Evolutionary conservation across 495 filamentous ascomycete species (phyloP).

Genomic region (Sordaria brevicollis): DNA sequence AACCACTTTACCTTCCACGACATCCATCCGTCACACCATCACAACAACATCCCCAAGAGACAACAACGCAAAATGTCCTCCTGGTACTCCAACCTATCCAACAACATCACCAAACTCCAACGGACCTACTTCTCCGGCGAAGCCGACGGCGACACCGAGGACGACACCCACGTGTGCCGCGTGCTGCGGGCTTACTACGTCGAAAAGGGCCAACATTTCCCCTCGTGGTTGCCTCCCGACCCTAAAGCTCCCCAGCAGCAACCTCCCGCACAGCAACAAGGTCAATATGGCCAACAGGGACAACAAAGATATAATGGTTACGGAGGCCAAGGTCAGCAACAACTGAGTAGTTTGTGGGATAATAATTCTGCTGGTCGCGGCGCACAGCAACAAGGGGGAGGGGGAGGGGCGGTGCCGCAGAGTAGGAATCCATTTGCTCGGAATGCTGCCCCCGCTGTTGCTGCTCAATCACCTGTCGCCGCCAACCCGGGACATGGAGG

Average conservation of each 20-base stretch:
- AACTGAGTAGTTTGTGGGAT: conserved; percentile 80
- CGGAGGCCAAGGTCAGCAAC: conserved; percentile 5
- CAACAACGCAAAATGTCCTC: conserved; percentile 47
- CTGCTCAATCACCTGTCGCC: conserved; percentile 10
- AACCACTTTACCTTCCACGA: background rate
- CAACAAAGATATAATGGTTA: conserved; percentile 28
- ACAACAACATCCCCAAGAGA: background rate
- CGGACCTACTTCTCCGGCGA: conserved; percentile 67
- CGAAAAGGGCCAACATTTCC: conserved; percentile 76
- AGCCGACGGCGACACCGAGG: conserved; percentile 83
- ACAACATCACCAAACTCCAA: conserved; percentile 70
- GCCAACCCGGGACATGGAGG: conserved; percentile 36
- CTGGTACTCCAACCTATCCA: conserved; percentile 71
- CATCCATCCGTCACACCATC: background rate
- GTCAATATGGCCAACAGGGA: conserved; percentile 38
- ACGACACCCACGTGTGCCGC: conserved; percentile 88
- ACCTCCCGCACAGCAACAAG: conserved; percentile 38
- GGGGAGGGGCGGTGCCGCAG: conserved; percentile 9
- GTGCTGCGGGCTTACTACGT: conserved; percentile 91
- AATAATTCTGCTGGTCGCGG: conserved; percentile 36
- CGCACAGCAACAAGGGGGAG: conserved; percentile 37
- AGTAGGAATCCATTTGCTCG: conserved; percentile 14
- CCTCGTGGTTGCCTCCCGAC: conserved; percentile 80
- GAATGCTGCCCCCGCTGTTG: background rate
- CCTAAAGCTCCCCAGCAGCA: conserved; percentile 51